Evolutionary conservation across 495 filamentous ascomycete genomes (phyloP).

Genomic region (Acidomyces sp.): DNA sequence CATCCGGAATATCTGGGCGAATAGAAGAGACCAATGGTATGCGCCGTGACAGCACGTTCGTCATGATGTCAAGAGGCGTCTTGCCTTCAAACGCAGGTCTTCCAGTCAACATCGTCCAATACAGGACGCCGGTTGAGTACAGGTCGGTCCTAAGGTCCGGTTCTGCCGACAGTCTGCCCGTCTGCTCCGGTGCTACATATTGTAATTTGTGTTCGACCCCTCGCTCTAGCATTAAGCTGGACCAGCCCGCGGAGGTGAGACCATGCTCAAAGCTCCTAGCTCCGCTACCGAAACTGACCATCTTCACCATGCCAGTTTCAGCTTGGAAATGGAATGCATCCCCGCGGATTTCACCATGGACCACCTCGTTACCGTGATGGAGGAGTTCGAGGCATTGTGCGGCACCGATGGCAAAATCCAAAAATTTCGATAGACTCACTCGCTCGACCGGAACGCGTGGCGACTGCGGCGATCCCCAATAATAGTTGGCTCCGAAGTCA

Average conservation of each 20-base stretch:
- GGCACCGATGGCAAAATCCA: conserved; percentile 80
- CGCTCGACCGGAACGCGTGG: conserved; percentile 38
- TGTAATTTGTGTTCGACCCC: conserved; percentile 74
- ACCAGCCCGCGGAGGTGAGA: conserved; percentile 73
- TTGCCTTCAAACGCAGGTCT: conserved; percentile 63
- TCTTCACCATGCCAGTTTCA: conserved; percentile 53
- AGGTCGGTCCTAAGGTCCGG: conserved; percentile 84
- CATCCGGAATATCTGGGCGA: conserved; percentile 67
- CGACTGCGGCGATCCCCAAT: conserved; percentile 35
- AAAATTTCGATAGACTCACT: conserved; percentile 57
- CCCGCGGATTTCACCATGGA: conserved; percentile 76
- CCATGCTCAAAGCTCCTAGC: conserved; percentile 77
- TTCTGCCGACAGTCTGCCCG: conserved; percentile 75
- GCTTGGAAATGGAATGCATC: conserved; percentile 77
- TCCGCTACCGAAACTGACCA: conserved; percentile 75
- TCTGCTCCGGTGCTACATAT: conserved; percentile 85
- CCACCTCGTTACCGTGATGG: conserved; percentile 66
- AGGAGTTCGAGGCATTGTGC: conserved; percentile 73
- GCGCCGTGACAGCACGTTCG: conserved; percentile 65
- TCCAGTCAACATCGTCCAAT: conserved; percentile 73
- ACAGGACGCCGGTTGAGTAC: conserved; percentile 73
- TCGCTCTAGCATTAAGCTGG: conserved; percentile 58
- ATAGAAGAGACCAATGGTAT: conserved; percentile 60
- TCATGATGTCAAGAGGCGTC: conserved; percentile 73
- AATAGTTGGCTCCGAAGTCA: conserved; percentile 60